Conservation (phyloP, 2,329 filamentous ascomycete species). For the Tolypocladium tropicale region DNA sequence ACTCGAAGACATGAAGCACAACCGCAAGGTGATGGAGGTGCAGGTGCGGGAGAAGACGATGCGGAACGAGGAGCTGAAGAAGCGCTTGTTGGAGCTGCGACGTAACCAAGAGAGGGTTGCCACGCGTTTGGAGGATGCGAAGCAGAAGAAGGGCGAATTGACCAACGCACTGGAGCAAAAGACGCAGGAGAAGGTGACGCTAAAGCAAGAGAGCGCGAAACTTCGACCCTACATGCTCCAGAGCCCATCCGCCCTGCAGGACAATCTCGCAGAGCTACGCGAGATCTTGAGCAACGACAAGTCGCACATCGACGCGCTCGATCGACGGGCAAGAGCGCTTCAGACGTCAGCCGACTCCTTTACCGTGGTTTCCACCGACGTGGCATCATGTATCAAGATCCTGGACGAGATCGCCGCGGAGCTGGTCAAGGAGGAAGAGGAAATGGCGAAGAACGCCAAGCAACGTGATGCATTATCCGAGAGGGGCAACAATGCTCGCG, state of each 20-base stretch:
- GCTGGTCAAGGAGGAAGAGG: constrained; percentile 82
- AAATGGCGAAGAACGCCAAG: constrained; percentile 65
- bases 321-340: constrained; percentile 76
- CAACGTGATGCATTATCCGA: constrained; percentile 84
- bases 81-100: constrained; percentile 67
- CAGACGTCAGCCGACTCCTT: constrained; percentile 92
- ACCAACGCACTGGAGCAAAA: constrained; percentile 63
- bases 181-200: constrained; percentile 56
- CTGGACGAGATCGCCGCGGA: constrained; percentile 82
- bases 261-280: constrained; percentile 70
- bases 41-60: constrained; percentile 76
- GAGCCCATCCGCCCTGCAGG: constrained; percentile 73
- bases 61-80: constrained; percentile 80
- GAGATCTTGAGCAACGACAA: constrained; percentile 71
- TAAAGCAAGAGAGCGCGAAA: constrained; percentile 80
- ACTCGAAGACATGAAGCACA: constrained; percentile 70
- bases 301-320: constrained; percentile 74
- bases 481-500: constrained; percentile 77
- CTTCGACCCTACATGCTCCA: constrained; percentile 86
- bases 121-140: constrained; percentile 71
- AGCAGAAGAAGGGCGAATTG: constrained; percentile 67
- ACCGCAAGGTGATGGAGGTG: constrained; percentile 69
- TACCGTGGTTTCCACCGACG: constrained; percentile 70
- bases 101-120: constrained; percentile 75
- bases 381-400: constrained; percentile 78